These are phyloP conservation scores for Panicum hallii DNA, from an alignment of 202 grass and related monocot genomes.

Conservation along the genomic window DNA sequence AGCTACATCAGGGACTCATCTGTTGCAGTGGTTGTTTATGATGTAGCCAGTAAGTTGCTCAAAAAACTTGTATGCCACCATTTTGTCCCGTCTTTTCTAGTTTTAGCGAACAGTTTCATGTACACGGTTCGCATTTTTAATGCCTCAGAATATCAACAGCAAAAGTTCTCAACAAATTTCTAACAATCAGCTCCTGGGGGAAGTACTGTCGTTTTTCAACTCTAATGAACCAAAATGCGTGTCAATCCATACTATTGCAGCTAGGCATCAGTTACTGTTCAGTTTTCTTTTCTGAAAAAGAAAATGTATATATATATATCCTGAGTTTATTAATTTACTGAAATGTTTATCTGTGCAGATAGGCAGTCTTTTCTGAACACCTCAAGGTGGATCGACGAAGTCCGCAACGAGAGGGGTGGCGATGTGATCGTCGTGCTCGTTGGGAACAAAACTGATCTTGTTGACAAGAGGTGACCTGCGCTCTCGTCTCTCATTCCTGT, in stretches of 20 bases:
- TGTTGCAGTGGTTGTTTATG: conserved; percentile 77
- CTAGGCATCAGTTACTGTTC: background rate
- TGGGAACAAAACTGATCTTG: conserved; percentile 77
- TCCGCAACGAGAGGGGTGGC: conserved; percentile 64
- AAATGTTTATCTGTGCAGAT: conserved; percentile 8
- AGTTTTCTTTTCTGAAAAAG: background rate
- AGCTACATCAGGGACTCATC: conserved; percentile 86
- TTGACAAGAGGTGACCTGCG: conserved; percentile 59
- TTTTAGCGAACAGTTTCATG: background rate
- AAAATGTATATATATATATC: no score
- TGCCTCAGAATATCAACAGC: background rate
- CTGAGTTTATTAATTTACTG: background rate
- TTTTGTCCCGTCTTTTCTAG: background rate
- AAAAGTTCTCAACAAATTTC: background rate
- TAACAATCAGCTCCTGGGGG: background rate
- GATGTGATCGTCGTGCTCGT: conserved; percentile 76
- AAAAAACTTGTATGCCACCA: background rate
- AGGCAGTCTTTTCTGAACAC: conserved; percentile 67
- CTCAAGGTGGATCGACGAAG: conserved; percentile 75
- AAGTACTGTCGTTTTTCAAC: background rate
- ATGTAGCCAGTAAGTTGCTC: conserved; percentile 66
- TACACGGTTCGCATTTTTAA: background rate
- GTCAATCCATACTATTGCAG: background rate
- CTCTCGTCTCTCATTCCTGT: background rate
- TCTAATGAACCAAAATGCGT: background rate